Conservation (phyloP, 2,329 filamentous ascomycete genomes). For the Cercospora sp. region DNA sequence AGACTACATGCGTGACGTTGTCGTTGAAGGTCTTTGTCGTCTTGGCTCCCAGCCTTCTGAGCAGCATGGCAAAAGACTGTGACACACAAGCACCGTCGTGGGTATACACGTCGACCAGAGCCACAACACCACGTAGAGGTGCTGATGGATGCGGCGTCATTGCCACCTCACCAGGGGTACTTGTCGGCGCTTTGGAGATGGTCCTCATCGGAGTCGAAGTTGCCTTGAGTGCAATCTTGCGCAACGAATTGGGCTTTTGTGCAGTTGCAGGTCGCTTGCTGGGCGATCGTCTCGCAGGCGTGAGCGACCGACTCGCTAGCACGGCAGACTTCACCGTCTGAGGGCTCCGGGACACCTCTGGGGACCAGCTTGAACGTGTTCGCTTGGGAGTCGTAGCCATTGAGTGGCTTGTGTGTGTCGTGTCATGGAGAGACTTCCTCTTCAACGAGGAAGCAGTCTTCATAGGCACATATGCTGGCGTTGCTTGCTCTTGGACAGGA, state of each 20-base stretch:
- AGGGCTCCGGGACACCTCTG: constrained; percentile 18
- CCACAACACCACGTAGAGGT: constrained; percentile 38
- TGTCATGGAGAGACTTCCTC: not conserved
- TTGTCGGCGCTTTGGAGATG: constrained; percentile 32
- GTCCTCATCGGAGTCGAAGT: constrained; percentile 36
- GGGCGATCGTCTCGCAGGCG: constrained; percentile 26
- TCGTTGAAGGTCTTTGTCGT: constrained; percentile 41
- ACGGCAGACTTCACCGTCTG: constrained; percentile 29
- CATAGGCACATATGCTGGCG: not conserved
- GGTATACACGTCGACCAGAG: constrained; percentile 42
- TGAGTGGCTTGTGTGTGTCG: not conserved
- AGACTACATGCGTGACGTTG: constrained; percentile 42
- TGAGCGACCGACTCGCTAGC: constrained; percentile 33
- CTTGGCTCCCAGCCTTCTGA: constrained; percentile 41
- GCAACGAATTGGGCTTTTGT: constrained; percentile 34
- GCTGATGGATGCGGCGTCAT: constrained; percentile 42
- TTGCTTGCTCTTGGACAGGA: not conserved
- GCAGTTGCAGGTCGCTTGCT: constrained; percentile 33
- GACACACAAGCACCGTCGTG: constrained; percentile 41
- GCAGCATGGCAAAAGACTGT: constrained; percentile 37
- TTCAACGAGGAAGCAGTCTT: not conserved
- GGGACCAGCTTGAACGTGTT: constrained; percentile 22
- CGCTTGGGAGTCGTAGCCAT: not conserved
- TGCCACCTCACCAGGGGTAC: constrained; percentile 34
- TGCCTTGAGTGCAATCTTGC: constrained; percentile 34